Conservation (phyloP, 2,329 filamentous ascomycete genomes). For the Stagonosporopsis cucurbitacearum region DNA sequence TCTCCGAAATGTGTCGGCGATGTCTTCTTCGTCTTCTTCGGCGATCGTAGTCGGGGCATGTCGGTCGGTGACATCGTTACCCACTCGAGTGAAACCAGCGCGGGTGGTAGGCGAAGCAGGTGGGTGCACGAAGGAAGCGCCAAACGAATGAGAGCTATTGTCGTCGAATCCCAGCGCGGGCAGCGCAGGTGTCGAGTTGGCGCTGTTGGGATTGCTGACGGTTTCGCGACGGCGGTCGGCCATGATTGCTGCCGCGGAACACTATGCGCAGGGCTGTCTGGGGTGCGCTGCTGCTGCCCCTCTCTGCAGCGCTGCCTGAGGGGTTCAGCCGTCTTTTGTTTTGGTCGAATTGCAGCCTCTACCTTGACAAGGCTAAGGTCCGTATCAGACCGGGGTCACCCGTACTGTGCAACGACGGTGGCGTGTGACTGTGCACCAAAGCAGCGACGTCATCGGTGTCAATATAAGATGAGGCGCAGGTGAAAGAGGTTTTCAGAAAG, state of each 20-base stretch:
- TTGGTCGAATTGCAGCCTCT: constrained; percentile 4
- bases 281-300: constrained; percentile 10
- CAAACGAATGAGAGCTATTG: constrained; percentile 26
- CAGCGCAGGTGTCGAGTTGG: constrained; percentile 36
- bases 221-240: constrained; percentile 39
- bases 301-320: constrained; percentile 9
- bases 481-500: not conserved
- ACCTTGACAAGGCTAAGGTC: not conserved
- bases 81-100: constrained; percentile 46
- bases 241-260: constrained; percentile 30
- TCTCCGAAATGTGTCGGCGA: constrained; percentile 31
- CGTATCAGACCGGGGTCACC: constrained; percentile 2
- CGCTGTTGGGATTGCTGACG: constrained; percentile 36
- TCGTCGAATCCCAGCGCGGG: constrained; percentile 37
- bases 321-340: constrained; percentile 13
- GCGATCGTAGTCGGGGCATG: constrained; percentile 37
- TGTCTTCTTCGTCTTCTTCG: constrained; percentile 42
- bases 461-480: not conserved
- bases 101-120: constrained; percentile 37
- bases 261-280: constrained; percentile 7
- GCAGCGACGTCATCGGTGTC: constrained; percentile 7
- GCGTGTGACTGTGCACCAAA: not conserved
- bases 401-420: constrained; percentile 5
- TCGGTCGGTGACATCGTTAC: constrained; percentile 45
- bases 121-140: constrained; percentile 31